phyloP scores from a whole-genome alignment of 116 monocot species.

The Dioscorea cayenensis region DNA sequence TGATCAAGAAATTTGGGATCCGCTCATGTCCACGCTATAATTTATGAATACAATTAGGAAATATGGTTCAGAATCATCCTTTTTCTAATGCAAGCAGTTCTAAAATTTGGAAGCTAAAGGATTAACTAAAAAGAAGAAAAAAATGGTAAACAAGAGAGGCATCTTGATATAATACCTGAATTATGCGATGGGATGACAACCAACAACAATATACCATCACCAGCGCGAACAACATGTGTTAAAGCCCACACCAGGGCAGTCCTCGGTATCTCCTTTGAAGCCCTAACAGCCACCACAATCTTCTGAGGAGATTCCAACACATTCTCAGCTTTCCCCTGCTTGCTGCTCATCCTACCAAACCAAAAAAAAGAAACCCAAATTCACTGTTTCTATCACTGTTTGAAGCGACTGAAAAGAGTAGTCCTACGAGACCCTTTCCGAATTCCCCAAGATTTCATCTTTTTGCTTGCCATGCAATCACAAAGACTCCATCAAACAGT shows the following conservation, averaged over 20 bases:
- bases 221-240: constrained; percentile 88
- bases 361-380: no score
- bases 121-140: background rate
- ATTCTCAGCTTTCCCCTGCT: constrained; percentile 24
- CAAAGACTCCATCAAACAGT: no score
- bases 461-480: background rate
- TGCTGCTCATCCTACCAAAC: constrained; percentile 3
- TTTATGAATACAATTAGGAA: no score
- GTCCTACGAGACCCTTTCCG: background rate
- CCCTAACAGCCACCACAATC: constrained; percentile 77
- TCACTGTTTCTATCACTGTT: no score
- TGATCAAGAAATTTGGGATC: no score
- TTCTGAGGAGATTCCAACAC: constrained; percentile 19
- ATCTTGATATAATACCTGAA: constrained; percentile 8
- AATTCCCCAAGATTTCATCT: background rate
- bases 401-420: no score
- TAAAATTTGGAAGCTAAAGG: no score
- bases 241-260: constrained; percentile 88
- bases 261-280: constrained; percentile 78
- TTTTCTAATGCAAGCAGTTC: no score
- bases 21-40: no score
- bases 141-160: background rate
- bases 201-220: constrained; percentile 64
- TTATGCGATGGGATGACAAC: constrained; percentile 61
- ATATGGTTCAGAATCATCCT: no score